A percentile compares a stretch with the other conserved stretches of the same genome.
Evolutionary conservation across 192 early-diverging fungal genomes (phyloP).

Genomic region (Piromyces sp.): DNA sequence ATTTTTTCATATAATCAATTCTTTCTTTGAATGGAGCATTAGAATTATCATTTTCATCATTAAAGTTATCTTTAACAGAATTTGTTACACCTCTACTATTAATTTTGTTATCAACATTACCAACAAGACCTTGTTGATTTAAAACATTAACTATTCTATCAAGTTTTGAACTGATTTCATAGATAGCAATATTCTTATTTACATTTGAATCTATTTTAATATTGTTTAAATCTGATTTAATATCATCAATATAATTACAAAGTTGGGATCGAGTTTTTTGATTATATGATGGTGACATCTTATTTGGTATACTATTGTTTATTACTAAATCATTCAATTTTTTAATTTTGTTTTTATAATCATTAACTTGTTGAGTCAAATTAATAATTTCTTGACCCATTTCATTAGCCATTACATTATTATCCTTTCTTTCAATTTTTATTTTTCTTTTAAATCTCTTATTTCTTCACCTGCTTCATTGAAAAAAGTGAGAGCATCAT

Average conservation of each 20-base stretch:
- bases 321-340: background rate
- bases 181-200: background rate
- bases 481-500: background rate
- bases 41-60: no score
- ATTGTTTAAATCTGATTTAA: background rate
- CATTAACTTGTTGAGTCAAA: background rate
- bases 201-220: background rate
- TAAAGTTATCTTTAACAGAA: no score
- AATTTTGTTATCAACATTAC: no score
- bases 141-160: background rate
- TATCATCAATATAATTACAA: background rate
- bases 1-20: background rate
- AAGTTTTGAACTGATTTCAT: background rate
- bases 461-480: background rate
- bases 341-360: background rate
- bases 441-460: background rate
- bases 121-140: background rate
- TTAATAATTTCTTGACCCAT: background rate
- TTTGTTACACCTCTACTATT: no score
- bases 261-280: background rate
- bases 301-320: background rate
- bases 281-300: background rate
- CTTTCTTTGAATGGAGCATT: background rate
- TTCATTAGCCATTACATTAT: background rate
- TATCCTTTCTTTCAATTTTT: background rate